Evolutionary conservation across 805 yeast genomes (phyloP).

Genomic region (Cyberlindnera petersonii): DNA sequence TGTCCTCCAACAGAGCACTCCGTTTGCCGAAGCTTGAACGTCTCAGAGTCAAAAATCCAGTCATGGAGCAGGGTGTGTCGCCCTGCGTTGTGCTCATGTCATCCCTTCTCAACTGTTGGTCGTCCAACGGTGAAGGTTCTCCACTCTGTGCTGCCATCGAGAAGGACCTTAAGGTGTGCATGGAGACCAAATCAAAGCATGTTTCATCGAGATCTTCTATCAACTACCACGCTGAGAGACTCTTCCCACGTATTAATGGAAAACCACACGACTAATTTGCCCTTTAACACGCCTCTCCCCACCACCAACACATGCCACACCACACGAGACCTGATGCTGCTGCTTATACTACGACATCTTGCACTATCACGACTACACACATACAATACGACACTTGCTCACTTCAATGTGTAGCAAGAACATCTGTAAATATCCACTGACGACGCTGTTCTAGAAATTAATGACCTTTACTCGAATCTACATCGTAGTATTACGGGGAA

Average conservation of each 20-base stretch:
- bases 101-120: slow-evolving; percentile 90
- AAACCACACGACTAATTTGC: slow-evolving; percentile 38
- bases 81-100: slow-evolving; percentile 82
- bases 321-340: too few species aligned
- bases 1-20: slow-evolving; percentile 37
- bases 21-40: slow-evolving; percentile 71
- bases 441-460: slow-evolving; percentile 1
- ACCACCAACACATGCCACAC: too few species aligned
- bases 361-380: neutral
- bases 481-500: neutral
- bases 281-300: too few species aligned
- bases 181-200: slow-evolving; percentile 39
- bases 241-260: slow-evolving; percentile 47
- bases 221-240: slow-evolving; percentile 51
- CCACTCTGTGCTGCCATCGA: slow-evolving; percentile 62
- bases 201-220: slow-evolving; percentile 37
- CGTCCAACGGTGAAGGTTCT: slow-evolving; percentile 85
- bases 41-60: slow-evolving; percentile 64
- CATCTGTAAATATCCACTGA: slow-evolving; percentile 7
- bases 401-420: too few species aligned
- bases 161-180: slow-evolving; percentile 68
- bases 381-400: too few species aligned
- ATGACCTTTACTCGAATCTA: slow-evolving; percentile 2
- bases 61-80: slow-evolving; percentile 53
- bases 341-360: neutral